Evolutionary conservation across 106 monocot species (phyloP).

Genomic region (Dendrobium huoshanense): DNA sequence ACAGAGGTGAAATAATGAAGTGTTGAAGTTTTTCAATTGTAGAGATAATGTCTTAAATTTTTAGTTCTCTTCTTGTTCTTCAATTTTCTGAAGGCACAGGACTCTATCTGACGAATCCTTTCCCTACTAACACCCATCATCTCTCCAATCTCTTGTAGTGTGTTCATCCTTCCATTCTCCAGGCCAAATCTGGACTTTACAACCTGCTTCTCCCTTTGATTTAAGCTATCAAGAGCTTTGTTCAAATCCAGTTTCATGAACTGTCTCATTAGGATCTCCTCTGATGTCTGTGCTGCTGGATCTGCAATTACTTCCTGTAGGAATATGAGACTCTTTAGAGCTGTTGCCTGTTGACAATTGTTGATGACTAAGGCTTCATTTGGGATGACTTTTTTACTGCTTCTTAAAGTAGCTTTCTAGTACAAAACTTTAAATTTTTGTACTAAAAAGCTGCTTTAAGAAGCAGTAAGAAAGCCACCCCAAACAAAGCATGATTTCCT

Average conservation of each 20-base stretch:
- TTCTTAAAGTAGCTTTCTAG: too few species aligned
- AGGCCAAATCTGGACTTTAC: slow-evolving; percentile 74
- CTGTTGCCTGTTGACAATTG: too few species aligned
- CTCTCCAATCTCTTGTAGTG: slow-evolving; percentile 83
- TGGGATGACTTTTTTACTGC: too few species aligned
- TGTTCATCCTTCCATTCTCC: slow-evolving; percentile 72
- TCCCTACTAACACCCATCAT: slow-evolving; percentile 78
- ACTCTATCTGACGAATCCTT: slow-evolving; percentile 85
- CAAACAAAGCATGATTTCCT: too few species aligned
- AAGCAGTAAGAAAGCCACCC: too few species aligned
- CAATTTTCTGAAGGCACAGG: slow-evolving; percentile 74
- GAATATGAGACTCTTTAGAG: too few species aligned
- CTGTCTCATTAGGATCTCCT: slow-evolving; percentile 61
- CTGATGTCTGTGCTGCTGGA: slow-evolving; percentile 54
- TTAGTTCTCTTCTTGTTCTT: slow-evolving; percentile 68
- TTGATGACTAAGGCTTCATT: too few species aligned
- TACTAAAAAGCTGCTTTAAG: too few species aligned
- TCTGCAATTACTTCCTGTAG: slow-evolving; percentile 79
- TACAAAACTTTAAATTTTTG: too few species aligned
- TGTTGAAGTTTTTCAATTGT: background rate
- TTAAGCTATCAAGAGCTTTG: slow-evolving; percentile 60
- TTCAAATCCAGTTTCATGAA: slow-evolving; percentile 67
- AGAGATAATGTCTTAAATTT: slow-evolving; percentile 50
- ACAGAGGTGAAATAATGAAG: too few species aligned
- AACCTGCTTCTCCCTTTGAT: slow-evolving; percentile 70